A percentile compares a stretch with the other conserved stretches of the same genome.
Conservation (phyloP, 1,139 yeast genomes). For the Yamadazyma oceani region DNA sequence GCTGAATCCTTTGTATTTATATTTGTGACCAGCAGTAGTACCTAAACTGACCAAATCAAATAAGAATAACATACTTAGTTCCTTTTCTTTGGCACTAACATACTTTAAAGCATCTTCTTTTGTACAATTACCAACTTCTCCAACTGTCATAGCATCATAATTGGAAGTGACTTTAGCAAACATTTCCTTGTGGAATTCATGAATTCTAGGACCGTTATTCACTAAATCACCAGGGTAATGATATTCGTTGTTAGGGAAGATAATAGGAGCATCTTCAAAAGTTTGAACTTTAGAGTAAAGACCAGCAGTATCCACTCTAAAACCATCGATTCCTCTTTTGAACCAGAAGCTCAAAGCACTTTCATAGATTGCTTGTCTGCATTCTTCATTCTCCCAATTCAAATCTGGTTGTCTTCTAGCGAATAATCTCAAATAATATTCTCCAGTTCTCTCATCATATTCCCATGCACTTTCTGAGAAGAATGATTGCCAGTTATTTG, state of each 20-base stretch:
- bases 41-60: constrained; percentile 50
- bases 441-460: constrained; percentile 51
- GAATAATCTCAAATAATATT: constrained; percentile 54
- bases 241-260: constrained; percentile 37
- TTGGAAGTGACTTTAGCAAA: constrained; percentile 41
- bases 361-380: constrained; percentile 51
- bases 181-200: constrained; percentile 59
- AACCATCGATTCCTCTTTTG: constrained; percentile 57
- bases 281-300: constrained; percentile 50
- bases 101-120: constrained; percentile 45
- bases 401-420: constrained; percentile 57
- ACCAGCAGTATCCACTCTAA: constrained; percentile 57
- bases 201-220: constrained; percentile 53
- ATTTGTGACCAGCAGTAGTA: constrained; percentile 31
- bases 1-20: constrained; percentile 31
- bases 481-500: constrained; percentile 55
- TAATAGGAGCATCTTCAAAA: constrained; percentile 51
- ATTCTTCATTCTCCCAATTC: constrained; percentile 57
- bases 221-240: constrained; percentile 37
- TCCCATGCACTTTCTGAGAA: constrained; percentile 60
- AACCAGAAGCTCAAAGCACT: constrained; percentile 54
- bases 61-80: constrained; percentile 53
- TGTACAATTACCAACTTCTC: constrained; percentile 49
- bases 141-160: constrained; percentile 58
- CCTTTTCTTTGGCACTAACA: constrained; percentile 49